Evolutionary conservation across 1,139 yeast genomes (phyloP), one percentile per base, ranked within the genome.

Genomic region (Pichia sp.): DNA sequence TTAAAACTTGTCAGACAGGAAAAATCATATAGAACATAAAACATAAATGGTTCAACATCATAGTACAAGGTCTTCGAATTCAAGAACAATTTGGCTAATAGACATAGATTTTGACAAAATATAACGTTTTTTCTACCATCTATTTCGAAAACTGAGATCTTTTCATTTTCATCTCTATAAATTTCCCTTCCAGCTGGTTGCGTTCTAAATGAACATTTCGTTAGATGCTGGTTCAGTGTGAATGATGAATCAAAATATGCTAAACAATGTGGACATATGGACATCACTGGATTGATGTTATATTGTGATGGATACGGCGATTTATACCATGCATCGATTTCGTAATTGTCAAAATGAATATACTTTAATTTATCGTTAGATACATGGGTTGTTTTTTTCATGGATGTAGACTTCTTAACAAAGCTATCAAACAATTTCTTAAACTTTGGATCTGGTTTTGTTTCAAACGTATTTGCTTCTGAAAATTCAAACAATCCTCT

Each of bases 111-210:
- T 56, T 99, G 79, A 67, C 99, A 93, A 97, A 98, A 93, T 0
- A 96, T 85, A 51, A 98, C 73, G 67, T 93, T 99, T 57, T 87
- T 85, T 51, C 97, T 75, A 6, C 99, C 99, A 65, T 93, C 99
- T 52, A 93, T 90, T 66, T 93, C 99, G 76, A 93, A 93, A 63
- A 93, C 91, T 34, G 89, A 82, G 32, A 85, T 81, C 55, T 77
- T 75, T 14, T 48, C 55, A 8, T 45, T 45, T 15, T 79, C 88
- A 64, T 94, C 99, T 47, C 99, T 73, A 65, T 93, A 93, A 17
- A 93, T 91, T 63, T 93, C 99, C 67, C 93, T 93, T 0, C 99
- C 99, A 0, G 99, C 99, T 0, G 99, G 99, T 61, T 93, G 98
- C 58, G 84, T 81, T 69, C 73, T 67, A 27, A 85, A 72, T 4